These are phyloP conservation scores for Asterophora lycoperdoides DNA, from an alignment of 768 basidiomycete species.

Conservation along the genomic window DNA sequence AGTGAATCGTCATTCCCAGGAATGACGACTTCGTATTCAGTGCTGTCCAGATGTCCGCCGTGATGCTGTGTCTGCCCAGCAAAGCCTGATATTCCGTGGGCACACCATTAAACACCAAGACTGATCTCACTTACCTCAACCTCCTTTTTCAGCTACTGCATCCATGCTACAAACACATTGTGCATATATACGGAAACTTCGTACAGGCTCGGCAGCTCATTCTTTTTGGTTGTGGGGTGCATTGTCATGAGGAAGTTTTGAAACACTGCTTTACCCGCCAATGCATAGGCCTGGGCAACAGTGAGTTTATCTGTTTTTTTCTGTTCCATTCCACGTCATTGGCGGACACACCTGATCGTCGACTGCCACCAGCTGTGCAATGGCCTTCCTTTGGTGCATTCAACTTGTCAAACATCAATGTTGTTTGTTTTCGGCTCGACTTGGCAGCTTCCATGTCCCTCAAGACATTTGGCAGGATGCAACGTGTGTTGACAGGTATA, in stretches of 20 bases:
- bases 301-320: too few species aligned
- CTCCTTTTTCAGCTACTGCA: conserved; percentile 6
- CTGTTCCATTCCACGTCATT: background rate
- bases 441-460: conserved; percentile 1
- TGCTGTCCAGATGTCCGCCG: too few species aligned
- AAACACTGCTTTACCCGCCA: conserved; percentile 8
- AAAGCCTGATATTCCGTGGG: too few species aligned
- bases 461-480: conserved; percentile 1
- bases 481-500: background rate
- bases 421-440: background rate
- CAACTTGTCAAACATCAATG: background rate
- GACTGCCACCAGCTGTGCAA: conserved; percentile 7
- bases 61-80: too few species aligned
- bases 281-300: conserved; percentile 8
- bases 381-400: conserved; percentile 5
- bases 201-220: conserved; percentile 11
- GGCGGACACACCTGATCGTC: conserved; percentile 14
- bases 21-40: too few species aligned
- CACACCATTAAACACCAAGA: too few species aligned
- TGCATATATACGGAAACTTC: conserved; percentile 15
- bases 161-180: conserved; percentile 14
- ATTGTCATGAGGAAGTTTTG: conserved; percentile 10
- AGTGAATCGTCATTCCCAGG: too few species aligned
- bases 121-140: conserved; percentile 12
- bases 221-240: conserved; percentile 4